Evolutionary conservation across 192 early-diverging fungal genomes (phyloP).

Genomic region (Coemansia sp.): DNA sequence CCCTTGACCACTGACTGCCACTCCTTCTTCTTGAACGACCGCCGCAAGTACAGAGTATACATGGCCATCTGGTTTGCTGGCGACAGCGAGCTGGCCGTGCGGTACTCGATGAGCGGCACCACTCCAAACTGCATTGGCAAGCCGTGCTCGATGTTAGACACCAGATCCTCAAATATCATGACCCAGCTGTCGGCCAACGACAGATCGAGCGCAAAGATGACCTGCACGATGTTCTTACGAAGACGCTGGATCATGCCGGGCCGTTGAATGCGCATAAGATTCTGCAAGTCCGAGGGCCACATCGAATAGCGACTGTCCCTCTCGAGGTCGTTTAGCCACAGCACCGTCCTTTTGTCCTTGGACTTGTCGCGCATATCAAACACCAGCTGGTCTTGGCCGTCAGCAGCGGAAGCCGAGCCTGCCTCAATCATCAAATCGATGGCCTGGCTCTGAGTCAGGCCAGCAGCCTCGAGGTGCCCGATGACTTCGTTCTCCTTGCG

Average conservation of each 20-base stretch:
- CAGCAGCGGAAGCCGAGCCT: not conserved
- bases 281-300: constrained; percentile 66
- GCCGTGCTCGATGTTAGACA: constrained; percentile 66
- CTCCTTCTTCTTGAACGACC: constrained; percentile 35
- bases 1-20: constrained; percentile 36
- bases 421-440: constrained; percentile 28
- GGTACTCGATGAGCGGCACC: constrained; percentile 65
- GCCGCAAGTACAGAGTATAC: constrained; percentile 44
- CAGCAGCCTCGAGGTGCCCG: constrained; percentile 52
- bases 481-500: constrained; percentile 62
- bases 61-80: constrained; percentile 37
- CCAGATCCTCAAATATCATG: constrained; percentile 65
- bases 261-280: constrained; percentile 64
- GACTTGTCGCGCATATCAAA: constrained; percentile 82
- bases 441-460: constrained; percentile 33
- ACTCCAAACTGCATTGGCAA: constrained; percentile 90
- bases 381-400: constrained; percentile 23
- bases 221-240: constrained; percentile 77
- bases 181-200: constrained; percentile 60
- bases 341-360: constrained; percentile 55
- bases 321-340: constrained; percentile 95
- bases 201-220: constrained; percentile 79
- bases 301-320: constrained; percentile 74
- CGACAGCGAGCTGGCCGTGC: constrained; percentile 25
- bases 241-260: constrained; percentile 77